These are phyloP conservation scores for Debaryomycetaceae sp. DNA, from an alignment of 1,139 yeast species.

Conservation along the genomic window DNA sequence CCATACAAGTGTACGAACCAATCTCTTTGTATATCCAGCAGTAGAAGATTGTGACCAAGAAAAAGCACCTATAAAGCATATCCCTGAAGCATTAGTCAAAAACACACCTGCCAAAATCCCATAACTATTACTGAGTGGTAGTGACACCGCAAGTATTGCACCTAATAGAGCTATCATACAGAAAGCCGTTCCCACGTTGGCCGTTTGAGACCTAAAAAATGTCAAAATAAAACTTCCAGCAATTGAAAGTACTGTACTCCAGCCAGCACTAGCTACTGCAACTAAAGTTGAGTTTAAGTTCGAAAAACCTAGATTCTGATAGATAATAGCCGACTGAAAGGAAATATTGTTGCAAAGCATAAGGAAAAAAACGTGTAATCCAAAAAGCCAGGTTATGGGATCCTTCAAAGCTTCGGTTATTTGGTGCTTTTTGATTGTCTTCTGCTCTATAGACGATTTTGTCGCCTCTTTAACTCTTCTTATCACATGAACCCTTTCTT, in stretches of 20 bases:
- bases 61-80: constrained; percentile 14
- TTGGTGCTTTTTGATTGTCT: constrained; percentile 40
- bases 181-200: constrained; percentile 16
- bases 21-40: constrained; percentile 13
- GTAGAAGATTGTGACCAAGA: constrained; percentile 16
- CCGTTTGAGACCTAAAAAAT: constrained; percentile 17
- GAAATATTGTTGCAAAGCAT: constrained; percentile 47
- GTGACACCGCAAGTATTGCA: constrained; percentile 40
- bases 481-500: constrained; percentile 45
- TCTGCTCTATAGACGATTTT: constrained; percentile 43
- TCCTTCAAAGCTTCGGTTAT: constrained; percentile 43
- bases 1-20: constrained; percentile 14
- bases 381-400: constrained; percentile 46
- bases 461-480: constrained; percentile 39
- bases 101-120: constrained; percentile 30
- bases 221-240: constrained; percentile 30
- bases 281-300: constrained; percentile 43
- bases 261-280: constrained; percentile 51
- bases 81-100: constrained; percentile 14
- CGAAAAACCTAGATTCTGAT: constrained; percentile 22
- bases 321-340: constrained; percentile 45
- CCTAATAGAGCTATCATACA: constrained; percentile 34
- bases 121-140: constrained; percentile 37
- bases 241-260: constrained; percentile 30
- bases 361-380: constrained; percentile 33